A percentile compares a stretch with the other conserved stretches of the same genome.
Evolutionary conservation across 495 filamentous ascomycete genomes (phyloP).

Genomic region (Annulohypoxylon bovei): DNA sequence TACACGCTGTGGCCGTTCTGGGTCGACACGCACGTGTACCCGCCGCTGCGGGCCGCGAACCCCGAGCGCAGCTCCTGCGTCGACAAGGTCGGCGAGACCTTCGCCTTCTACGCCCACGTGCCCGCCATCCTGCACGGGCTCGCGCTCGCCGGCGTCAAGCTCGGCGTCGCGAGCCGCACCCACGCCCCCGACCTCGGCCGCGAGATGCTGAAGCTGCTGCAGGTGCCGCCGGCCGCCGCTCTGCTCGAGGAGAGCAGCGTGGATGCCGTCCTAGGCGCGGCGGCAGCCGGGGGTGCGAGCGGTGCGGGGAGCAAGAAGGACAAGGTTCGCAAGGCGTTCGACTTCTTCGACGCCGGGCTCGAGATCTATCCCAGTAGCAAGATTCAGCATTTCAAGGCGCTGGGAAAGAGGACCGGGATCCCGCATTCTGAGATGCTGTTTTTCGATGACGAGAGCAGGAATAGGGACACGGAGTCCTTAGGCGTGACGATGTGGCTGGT

Average conservation of each 20-base stretch:
- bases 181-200: slow-evolving; percentile 80
- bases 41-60: slow-evolving; percentile 72
- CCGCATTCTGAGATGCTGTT: slow-evolving; percentile 89
- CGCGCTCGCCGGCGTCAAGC: slow-evolving; percentile 59
- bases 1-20: slow-evolving; percentile 99
- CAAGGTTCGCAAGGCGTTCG: slow-evolving; percentile 65
- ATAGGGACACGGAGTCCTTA: slow-evolving; percentile 83
- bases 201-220: slow-evolving; percentile 80
- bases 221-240: slow-evolving; percentile 63
- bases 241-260: slow-evolving; percentile 14
- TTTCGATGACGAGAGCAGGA: slow-evolving; percentile 93
- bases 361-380: slow-evolving; percentile 94
- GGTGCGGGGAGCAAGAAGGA: slow-evolving; percentile 36
- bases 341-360: slow-evolving; percentile 80
- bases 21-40: slow-evolving; percentile 90
- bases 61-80: slow-evolving; percentile 61
- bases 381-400: slow-evolving; percentile 79
- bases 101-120: slow-evolving; percentile 83
- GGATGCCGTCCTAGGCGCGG: slow-evolving; percentile 4
- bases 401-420: slow-evolving; percentile 73
- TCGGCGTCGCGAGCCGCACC: slow-evolving; percentile 87
- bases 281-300: slow-evolving; percentile 3
- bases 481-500: slow-evolving; percentile 88
- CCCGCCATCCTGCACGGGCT: slow-evolving; percentile 75
- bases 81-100: slow-evolving; percentile 77